phyloP scores from a whole-genome alignment of 2,329 filamentous ascomycete genomes.

The Calycina marina region DNA sequence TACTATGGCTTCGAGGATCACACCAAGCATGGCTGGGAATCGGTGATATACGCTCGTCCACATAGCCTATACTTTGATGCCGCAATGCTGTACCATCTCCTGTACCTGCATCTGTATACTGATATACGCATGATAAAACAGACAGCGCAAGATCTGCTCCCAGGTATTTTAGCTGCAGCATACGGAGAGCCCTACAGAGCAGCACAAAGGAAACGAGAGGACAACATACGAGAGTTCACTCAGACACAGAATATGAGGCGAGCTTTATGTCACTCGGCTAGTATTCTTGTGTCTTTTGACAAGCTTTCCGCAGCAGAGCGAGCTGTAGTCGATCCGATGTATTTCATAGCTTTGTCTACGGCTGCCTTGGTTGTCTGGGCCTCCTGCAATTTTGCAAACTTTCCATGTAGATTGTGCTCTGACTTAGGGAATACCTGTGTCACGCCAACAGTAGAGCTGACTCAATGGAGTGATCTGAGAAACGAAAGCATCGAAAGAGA shows the following conservation, averaged over 20 bases:
- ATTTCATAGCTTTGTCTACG: constrained; percentile 22
- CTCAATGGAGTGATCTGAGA: constrained; percentile 12
- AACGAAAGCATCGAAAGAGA: constrained; percentile 9
- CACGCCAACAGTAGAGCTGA: constrained; percentile 14
- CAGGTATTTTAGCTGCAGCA: background rate
- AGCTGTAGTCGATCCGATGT: constrained; percentile 21
- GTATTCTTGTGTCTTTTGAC: constrained; percentile 17
- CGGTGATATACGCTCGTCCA: constrained; percentile 14
- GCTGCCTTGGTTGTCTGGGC: constrained; percentile 25
- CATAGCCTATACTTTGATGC: constrained; percentile 22
- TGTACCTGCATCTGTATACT: constrained; percentile 24
- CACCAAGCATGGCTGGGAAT: constrained; percentile 8
- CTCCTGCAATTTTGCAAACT: constrained; percentile 23
- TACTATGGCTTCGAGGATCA: constrained; percentile 17
- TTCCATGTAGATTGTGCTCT: constrained; percentile 17
- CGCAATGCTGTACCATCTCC: constrained; percentile 25
- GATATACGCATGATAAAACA: constrained; percentile 22
- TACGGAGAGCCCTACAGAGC: constrained; percentile 1
- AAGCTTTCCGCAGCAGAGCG: constrained; percentile 2
- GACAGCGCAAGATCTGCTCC: constrained; percentile 13
- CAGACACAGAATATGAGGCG: constrained; percentile 19
- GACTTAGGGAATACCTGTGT: background rate
- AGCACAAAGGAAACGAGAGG: constrained; percentile 11
- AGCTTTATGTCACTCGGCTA: constrained; percentile 23
- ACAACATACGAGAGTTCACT: constrained; percentile 21